A percentile compares a stretch with the other conserved stretches of the same genome.
These are phyloP conservation scores for Cryptococcus jaspeensis DNA, from an alignment of 1,284 basidiomycete genomes.

Conservation along the genomic window DNA sequence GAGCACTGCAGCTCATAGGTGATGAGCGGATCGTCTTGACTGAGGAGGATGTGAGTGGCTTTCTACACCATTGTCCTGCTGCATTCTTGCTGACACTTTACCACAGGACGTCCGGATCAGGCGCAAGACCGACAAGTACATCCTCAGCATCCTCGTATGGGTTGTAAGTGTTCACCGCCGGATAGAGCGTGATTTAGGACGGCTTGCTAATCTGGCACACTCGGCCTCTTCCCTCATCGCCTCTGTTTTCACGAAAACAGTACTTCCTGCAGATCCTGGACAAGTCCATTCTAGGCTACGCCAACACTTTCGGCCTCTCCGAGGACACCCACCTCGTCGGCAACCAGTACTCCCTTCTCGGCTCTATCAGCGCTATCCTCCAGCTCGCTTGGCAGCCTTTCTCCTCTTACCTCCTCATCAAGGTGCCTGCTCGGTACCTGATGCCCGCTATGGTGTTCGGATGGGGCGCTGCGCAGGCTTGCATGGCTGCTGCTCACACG, in stretches of 20 bases:
- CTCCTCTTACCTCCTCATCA: slow-evolving; percentile 46
- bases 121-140: slow-evolving; percentile 34
- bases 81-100: no score
- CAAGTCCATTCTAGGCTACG: slow-evolving; percentile 42
- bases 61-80: no score
- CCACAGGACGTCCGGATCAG: slow-evolving; percentile 24
- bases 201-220: no score
- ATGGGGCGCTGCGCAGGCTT: slow-evolving; percentile 39
- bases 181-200: no score
- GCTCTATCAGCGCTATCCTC: slow-evolving; percentile 42
- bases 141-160: slow-evolving; percentile 40
- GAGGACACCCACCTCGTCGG: slow-evolving; percentile 30
- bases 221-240: no score
- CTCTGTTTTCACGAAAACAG: no score
- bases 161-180: slow-evolving; percentile 8
- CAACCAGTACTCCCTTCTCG: slow-evolving; percentile 41
- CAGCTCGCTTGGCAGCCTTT: slow-evolving; percentile 50
- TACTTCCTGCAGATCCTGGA: slow-evolving; percentile 49
- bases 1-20: slow-evolving; percentile 27
- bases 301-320: slow-evolving; percentile 41
- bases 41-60: slow-evolving; percentile 28
- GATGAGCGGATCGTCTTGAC: slow-evolving; percentile 30
- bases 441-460: slow-evolving; percentile 44
- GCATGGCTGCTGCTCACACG: slow-evolving; percentile 37
- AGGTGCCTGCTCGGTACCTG: slow-evolving; percentile 37